Evolutionary conservation across 441 rosid species (phyloP).

Genomic region (Omphalea diandra): DNA sequence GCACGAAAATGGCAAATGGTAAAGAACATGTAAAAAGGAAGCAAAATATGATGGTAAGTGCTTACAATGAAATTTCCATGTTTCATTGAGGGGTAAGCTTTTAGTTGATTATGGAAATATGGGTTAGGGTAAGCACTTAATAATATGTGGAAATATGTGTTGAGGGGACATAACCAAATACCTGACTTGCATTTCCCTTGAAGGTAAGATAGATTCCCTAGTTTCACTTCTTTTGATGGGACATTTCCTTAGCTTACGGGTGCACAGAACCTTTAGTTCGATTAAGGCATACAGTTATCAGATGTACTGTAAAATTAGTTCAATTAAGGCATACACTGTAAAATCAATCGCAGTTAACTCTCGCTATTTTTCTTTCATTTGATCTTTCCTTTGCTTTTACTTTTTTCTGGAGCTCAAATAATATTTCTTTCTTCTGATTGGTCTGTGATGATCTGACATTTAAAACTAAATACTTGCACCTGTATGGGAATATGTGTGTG

Average conservation of each 20-base stretch:
- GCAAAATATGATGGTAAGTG: neutral
- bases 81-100: neutral
- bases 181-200: neutral
- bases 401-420: neutral
- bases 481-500: too few species aligned
- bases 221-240: neutral
- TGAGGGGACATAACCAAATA: neutral
- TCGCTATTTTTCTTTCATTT: too few species aligned
- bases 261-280: neutral
- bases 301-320: too few species aligned
- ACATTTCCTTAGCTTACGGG: neutral
- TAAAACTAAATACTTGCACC: neutral
- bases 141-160: neutral
- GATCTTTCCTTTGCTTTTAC: neutral
- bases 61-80: slow-evolving; percentile 1
- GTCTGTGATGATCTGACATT: neutral
- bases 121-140: too few species aligned
- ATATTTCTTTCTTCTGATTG: neutral
- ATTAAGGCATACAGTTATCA: neutral
- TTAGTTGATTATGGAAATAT: neutral
- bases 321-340: too few species aligned
- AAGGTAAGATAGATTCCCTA: neutral
- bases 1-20: neutral
- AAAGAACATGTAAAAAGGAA: neutral
- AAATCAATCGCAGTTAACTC: neutral